Evolutionary conservation across 257 asterid genomes (phyloP).

Genomic region (Oldenlandia corymbosa): DNA sequence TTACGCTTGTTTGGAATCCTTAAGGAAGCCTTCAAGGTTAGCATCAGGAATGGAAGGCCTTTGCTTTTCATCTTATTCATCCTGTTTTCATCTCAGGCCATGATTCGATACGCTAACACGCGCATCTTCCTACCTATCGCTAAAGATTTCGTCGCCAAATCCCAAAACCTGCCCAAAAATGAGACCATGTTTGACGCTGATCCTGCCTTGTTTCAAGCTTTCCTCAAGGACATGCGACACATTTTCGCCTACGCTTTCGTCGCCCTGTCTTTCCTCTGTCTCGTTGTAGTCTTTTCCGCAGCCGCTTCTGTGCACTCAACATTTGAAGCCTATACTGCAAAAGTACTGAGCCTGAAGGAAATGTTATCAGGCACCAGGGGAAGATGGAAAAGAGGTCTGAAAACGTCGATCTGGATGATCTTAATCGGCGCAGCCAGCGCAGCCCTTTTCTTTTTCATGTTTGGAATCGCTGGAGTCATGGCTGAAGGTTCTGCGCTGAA

Average conservation of each 20-base stretch:
- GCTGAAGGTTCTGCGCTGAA: neutral
- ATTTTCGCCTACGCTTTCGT: conserved; percentile 4
- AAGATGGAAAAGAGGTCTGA: conserved; percentile 8
- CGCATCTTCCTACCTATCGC: no score
- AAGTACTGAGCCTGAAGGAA: neutral
- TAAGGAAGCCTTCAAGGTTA: no score
- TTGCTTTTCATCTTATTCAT: no score
- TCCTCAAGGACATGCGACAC: conserved; percentile 8
- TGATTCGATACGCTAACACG: no score
- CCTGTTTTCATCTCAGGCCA: no score
- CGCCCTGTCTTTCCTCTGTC: neutral
- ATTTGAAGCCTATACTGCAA: conserved; percentile 6
- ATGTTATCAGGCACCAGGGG: neutral
- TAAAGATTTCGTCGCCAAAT: no score
- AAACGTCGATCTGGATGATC: conserved; percentile 4
- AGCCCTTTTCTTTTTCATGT: neutral
- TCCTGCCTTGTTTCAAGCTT: neutral
- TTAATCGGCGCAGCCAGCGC: neutral
- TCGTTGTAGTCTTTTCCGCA: neutral
- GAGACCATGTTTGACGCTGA: no score
- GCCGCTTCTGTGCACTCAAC: conserved; percentile 8
- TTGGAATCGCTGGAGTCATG: conserved; percentile 5
- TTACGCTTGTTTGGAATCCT: no score
- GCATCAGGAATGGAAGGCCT: no score
- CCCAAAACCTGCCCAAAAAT: no score